Evolutionary conservation across 108 stramenopile genomes (phyloP).

Genomic region (Nitzschia sp.): DNA sequence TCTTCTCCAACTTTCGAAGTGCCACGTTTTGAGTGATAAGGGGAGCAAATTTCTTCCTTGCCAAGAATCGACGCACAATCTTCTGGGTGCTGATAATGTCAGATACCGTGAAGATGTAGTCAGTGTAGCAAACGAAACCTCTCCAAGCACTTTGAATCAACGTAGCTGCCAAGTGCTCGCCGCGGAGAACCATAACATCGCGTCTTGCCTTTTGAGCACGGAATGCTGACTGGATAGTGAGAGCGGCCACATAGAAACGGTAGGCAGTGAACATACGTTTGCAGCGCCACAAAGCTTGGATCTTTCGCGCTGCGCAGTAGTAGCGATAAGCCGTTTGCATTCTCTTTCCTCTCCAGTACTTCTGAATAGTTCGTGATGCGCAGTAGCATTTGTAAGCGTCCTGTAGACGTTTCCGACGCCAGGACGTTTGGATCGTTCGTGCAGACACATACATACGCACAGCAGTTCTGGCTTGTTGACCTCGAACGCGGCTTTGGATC

Average conservation of each 20-base stretch:
- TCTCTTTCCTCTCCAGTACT: constrained; percentile 39
- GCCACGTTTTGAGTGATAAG: background rate
- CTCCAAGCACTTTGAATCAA: constrained; percentile 68
- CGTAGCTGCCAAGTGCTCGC: constrained; percentile 41
- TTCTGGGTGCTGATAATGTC: constrained; percentile 63
- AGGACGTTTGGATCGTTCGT: constrained; percentile 42
- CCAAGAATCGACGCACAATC: constrained; percentile 39
- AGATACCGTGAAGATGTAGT: constrained; percentile 60
- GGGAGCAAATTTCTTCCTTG: constrained; percentile 21
- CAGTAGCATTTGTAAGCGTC: constrained; percentile 13
- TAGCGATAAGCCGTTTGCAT: constrained; percentile 28
- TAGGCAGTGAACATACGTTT: constrained; percentile 22
- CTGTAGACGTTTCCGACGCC: constrained; percentile 17
- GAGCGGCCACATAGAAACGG: constrained; percentile 28
- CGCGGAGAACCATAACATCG: constrained; percentile 9
- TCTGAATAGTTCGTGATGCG: constrained; percentile 34
- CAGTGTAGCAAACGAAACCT: constrained; percentile 55
- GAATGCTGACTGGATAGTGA: constrained; percentile 33
- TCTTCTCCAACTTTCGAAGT: background rate
- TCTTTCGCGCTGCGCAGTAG: constrained; percentile 45
- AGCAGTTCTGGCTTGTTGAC: constrained; percentile 17
- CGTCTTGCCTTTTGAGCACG: constrained; percentile 31
- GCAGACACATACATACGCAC: constrained; percentile 40
- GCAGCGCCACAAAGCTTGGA: constrained; percentile 44
- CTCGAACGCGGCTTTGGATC: constrained; percentile 50